These are phyloP conservation scores for Ceratonia siliqua DNA, from an alignment of 306 rosid species.

Conservation along the genomic window DNA sequence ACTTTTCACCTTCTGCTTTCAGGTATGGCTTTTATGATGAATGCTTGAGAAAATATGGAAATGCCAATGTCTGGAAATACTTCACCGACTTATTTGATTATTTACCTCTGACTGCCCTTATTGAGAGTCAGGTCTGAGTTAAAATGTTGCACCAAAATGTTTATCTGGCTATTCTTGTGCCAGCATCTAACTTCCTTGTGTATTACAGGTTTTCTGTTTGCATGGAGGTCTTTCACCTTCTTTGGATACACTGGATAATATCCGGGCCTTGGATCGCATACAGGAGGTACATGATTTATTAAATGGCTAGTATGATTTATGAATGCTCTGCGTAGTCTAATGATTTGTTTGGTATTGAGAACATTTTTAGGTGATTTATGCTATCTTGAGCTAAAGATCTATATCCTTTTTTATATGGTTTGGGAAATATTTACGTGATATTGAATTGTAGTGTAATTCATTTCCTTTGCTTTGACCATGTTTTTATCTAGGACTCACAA, in stretches of 20 bases:
- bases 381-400: constrained; percentile 9
- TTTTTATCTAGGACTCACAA: constrained; percentile 3
- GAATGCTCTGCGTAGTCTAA: constrained; percentile 20
- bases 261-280: constrained; percentile 90
- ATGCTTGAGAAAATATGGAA: constrained; percentile 97
- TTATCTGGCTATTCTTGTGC: constrained; percentile 29
- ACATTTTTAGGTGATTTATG: constrained; percentile 1
- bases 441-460: constrained; percentile 10
- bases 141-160: constrained; percentile 15
- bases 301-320: constrained; percentile 21
- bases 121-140: constrained; percentile 94
- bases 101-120: constrained; percentile 94
- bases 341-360: constrained; percentile 17
- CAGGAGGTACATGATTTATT: constrained; percentile 67
- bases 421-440: constrained; percentile 27
- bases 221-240: constrained; percentile 99
- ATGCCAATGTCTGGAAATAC: constrained; percentile 96
- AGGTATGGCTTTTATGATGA: constrained; percentile 98
- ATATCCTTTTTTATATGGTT: background rate
- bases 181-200: constrained; percentile 34
- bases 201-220: constrained; percentile 85
- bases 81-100: constrained; percentile 94
- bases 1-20: constrained; percentile 38
- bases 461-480: background rate
- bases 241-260: constrained; percentile 90